Conservation (phyloP, 192 early-diverging fungal species). For the Gryganskiella cystojenkinii region DNA sequence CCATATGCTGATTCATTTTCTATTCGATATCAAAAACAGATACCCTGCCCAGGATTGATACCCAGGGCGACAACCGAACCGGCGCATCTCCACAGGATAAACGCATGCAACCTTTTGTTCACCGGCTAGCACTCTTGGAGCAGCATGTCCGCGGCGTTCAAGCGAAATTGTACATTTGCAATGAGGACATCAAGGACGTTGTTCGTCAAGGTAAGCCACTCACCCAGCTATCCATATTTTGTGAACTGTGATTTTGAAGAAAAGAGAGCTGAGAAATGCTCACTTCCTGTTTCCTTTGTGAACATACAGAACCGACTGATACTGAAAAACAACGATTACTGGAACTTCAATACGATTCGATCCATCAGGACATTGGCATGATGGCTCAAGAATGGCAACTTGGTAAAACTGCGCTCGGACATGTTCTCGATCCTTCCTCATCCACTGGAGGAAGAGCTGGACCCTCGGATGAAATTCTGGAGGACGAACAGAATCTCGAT, state of each 20-base stretch:
- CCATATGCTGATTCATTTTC: constrained; percentile 1
- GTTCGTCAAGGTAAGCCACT: constrained; percentile 29
- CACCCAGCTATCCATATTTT: neutral
- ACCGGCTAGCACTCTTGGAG: constrained; percentile 57
- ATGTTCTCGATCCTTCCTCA: constrained; percentile 48
- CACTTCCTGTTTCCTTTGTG: neutral
- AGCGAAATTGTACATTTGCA: constrained; percentile 67
- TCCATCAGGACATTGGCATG: constrained; percentile 57
- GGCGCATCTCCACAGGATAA: constrained; percentile 41
- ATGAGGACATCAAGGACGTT: constrained; percentile 61
- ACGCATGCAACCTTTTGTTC: constrained; percentile 53
- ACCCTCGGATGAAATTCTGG: neutral
- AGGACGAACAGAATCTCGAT: neutral
- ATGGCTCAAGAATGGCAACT: constrained; percentile 65
- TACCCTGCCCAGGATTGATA: constrained; percentile 51
- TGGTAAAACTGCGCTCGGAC: constrained; percentile 55
- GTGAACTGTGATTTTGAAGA: neutral
- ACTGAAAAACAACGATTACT: constrained; percentile 37
- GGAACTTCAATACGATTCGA: constrained; percentile 58
- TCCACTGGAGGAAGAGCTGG: constrained; percentile 3
- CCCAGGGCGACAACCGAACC: constrained; percentile 18
- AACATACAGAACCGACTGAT: constrained; percentile 13
- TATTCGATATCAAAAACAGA: constrained; percentile 25
- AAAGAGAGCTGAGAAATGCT: no score
- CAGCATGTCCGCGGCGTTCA: constrained; percentile 65